Evolutionary conservation across 768 basidiomycete species (phyloP).

Genomic region (Tephrocybe rancida): DNA sequence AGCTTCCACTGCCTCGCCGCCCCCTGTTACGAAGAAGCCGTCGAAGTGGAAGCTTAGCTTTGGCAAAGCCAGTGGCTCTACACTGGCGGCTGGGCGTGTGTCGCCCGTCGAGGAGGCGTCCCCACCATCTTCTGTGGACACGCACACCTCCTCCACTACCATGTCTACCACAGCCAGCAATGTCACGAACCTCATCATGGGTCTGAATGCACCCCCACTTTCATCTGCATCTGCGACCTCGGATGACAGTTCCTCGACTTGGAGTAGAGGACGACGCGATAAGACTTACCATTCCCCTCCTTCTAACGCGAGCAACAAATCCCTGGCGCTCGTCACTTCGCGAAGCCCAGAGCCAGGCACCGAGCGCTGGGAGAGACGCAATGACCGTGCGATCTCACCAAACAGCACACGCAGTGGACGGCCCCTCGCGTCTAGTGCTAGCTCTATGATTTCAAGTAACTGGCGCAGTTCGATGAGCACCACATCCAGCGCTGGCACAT

Average conservation of each 20-base stretch:
- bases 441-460: constrained; percentile 66
- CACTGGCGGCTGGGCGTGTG: constrained; percentile 36
- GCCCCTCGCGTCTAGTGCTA: constrained; percentile 57
- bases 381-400: constrained; percentile 57
- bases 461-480: constrained; percentile 81
- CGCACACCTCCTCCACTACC: constrained; percentile 23
- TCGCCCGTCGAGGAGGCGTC: constrained; percentile 43
- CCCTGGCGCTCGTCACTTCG: constrained; percentile 22
- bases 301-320: constrained; percentile 18
- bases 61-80: constrained; percentile 53
- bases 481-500: constrained; percentile 68
- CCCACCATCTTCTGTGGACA: constrained; percentile 30
- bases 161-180: constrained; percentile 78
- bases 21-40: constrained; percentile 69
- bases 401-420: constrained; percentile 59
- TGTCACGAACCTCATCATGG: constrained; percentile 76
- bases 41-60: constrained; percentile 88
- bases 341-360: constrained; percentile 25
- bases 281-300: constrained; percentile 9
- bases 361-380: constrained; percentile 38
- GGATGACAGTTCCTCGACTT: constrained; percentile 45
- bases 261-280: constrained; percentile 51
- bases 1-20: constrained; percentile 21
- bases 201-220: constrained; percentile 51
- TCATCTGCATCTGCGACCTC: constrained; percentile 22